Percentiles rank a stretch among this genome's conserved stretches.
These are phyloP conservation scores for Arctostaphylos glauca DNA, from an alignment of 148 eudicot genomes.

Conservation along the genomic window DNA sequence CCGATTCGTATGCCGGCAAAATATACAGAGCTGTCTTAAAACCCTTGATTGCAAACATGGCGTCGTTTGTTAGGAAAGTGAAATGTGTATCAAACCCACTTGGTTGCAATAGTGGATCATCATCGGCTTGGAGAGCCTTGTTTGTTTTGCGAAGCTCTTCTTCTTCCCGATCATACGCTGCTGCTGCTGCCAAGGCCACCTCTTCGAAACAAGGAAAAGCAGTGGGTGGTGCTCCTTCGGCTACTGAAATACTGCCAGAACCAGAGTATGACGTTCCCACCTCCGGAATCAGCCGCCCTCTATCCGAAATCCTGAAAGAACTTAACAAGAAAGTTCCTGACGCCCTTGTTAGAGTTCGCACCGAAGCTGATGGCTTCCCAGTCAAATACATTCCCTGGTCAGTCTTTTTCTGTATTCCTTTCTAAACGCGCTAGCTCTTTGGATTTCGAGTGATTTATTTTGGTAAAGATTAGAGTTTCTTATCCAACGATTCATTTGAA, in stretches of 20 bases:
- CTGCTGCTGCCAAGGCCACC: neutral
- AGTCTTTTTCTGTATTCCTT: neutral
- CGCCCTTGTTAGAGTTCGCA: constrained; percentile 47
- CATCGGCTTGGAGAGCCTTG: neutral
- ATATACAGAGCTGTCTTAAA: too few species aligned
- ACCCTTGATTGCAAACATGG: neutral
- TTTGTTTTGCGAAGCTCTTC: neutral
- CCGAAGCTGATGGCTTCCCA: constrained; percentile 49
- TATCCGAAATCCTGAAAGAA: constrained; percentile 66
- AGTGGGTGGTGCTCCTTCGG: neutral
- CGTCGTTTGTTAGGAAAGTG: constrained; percentile 13
- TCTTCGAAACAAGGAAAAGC: neutral
- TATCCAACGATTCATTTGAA: too few species aligned
- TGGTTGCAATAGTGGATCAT: neutral
- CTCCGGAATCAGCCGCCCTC: constrained; percentile 69
- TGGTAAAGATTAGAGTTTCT: neutral
- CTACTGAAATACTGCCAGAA: neutral
- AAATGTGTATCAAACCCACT: neutral
- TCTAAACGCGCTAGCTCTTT: neutral
- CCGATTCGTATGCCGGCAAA: too few species aligned
- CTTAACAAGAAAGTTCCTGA: constrained; percentile 81
- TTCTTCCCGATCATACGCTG: constrained; percentile 10
- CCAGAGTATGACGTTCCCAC: constrained; percentile 30
- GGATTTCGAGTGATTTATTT: neutral
- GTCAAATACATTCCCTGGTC: constrained; percentile 84